Conservation (phyloP, 352 stramenopile genomes). For the Pythium chondricola region DNA sequence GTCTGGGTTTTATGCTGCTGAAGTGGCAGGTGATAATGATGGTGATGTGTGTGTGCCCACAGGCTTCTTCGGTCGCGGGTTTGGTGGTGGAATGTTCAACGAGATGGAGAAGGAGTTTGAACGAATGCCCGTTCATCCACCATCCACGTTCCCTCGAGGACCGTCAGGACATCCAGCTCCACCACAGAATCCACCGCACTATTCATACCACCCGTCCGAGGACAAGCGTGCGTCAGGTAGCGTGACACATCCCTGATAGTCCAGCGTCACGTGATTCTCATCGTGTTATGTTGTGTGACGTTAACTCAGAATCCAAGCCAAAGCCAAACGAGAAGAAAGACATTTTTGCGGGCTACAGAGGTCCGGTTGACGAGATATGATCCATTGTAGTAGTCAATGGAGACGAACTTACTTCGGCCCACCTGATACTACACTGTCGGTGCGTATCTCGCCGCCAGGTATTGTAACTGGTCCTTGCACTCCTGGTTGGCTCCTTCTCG, state of each 20-base stretch:
- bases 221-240: constrained; percentile 12
- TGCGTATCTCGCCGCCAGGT: constrained; percentile 18
- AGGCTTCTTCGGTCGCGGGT: constrained; percentile 53
- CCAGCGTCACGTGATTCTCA: no score
- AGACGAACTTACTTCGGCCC: no score
- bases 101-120: constrained; percentile 62
- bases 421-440: no score
- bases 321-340: not conserved
- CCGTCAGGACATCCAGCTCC: constrained; percentile 27
- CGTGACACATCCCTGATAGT: no score
- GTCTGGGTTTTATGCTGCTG: not conserved
- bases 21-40: not conserved
- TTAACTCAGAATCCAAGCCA: not conserved
- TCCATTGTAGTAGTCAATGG: no score
- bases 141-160: constrained; percentile 32
- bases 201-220: constrained; percentile 64
- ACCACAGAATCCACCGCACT: constrained; percentile 58
- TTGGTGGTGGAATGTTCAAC: constrained; percentile 42
- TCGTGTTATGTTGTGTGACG: not conserved
- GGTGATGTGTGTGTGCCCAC: not conserved
- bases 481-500: constrained; percentile 26
- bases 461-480: constrained; percentile 34
- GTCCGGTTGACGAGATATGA: not conserved
- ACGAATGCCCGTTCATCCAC: constrained; percentile 44
- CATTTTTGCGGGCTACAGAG: not conserved